Conservation (phyloP, 805 yeast genomes). For the Yamadazyma scolyti region DNA sequence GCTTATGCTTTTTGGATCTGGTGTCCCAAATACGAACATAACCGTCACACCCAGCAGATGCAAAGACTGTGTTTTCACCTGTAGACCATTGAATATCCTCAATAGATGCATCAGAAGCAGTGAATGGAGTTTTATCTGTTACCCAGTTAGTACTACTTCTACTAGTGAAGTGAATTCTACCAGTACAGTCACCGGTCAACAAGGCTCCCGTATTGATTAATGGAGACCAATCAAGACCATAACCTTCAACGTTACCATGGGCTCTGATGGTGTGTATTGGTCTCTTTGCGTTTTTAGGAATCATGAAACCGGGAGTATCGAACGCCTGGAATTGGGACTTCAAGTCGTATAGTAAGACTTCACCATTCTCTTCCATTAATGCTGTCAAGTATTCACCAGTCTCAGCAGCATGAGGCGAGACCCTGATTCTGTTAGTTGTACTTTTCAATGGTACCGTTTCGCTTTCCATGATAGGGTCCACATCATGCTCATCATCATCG, state of each 20-base stretch:
- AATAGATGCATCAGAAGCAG: conserved; percentile 67
- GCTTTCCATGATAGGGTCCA: conserved; percentile 84
- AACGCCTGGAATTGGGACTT: conserved; percentile 77
- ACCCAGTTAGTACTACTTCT: conserved; percentile 78
- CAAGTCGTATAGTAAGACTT: conserved; percentile 79
- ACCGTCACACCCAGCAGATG: conserved; percentile 93
- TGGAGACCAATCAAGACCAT: conserved; percentile 97
- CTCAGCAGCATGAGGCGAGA: conserved; percentile 67
- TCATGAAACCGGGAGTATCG: conserved; percentile 79
- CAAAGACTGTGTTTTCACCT: conserved; percentile 88
- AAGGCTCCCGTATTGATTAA: conserved; percentile 73
- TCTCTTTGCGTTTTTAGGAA: conserved; percentile 72
- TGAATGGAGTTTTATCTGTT: conserved; percentile 81
- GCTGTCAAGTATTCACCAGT: conserved; percentile 87
- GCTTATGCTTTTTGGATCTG: conserved; percentile 85
- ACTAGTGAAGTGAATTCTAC: conserved; percentile 74
- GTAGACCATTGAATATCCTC: conserved; percentile 98
- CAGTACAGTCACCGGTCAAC: conserved; percentile 85
- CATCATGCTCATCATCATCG: conserved; percentile 62
- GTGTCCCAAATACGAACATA: conserved; percentile 94
- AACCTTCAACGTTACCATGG: conserved; percentile 97
- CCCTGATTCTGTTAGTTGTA: conserved; percentile 87
- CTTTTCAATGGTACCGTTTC: conserved; percentile 72
- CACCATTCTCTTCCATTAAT: conserved; percentile 85
- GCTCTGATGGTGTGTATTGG: conserved; percentile 77